Conservation (phyloP, 2,329 filamentous ascomycete genomes). For the Alternaria consortialis region DNA sequence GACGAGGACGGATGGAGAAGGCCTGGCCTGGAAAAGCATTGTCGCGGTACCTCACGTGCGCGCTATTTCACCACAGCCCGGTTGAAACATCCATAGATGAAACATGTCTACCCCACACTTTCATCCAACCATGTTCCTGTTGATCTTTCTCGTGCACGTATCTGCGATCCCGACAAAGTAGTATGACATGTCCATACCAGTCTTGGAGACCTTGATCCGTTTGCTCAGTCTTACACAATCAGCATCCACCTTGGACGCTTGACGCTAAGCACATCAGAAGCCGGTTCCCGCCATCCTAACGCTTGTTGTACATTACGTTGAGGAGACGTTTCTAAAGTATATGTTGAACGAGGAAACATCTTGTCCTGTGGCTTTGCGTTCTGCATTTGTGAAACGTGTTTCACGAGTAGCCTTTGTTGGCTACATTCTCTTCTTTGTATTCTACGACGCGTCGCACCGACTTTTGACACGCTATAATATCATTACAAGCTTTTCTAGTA, state of each 20-base stretch:
- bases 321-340: background rate
- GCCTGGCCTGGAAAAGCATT: background rate
- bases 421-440: no score
- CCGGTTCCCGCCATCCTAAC: background rate
- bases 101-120: slow-evolving; percentile 2
- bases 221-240: background rate
- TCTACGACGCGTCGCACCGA: no score
- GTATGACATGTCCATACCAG: background rate
- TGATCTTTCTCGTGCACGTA: background rate
- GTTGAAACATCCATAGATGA: background rate
- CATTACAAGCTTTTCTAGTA: background rate
- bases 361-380: background rate
- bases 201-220: background rate
- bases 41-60: background rate
- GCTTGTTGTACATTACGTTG: background rate
- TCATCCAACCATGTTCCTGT: background rate
- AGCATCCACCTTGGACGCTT: background rate
- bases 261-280: background rate
- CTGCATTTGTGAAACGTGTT: background rate
- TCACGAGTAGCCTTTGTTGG: background rate
- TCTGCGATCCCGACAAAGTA: background rate
- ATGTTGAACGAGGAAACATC: background rate
- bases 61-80: background rate
- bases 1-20: background rate
- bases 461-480: no score